Percentiles rank a stretch among this genome's conserved stretches.
These are phyloP conservation scores for Pichia paraexigua DNA, from an alignment of 805 yeast genomes.

Conservation along the genomic window DNA sequence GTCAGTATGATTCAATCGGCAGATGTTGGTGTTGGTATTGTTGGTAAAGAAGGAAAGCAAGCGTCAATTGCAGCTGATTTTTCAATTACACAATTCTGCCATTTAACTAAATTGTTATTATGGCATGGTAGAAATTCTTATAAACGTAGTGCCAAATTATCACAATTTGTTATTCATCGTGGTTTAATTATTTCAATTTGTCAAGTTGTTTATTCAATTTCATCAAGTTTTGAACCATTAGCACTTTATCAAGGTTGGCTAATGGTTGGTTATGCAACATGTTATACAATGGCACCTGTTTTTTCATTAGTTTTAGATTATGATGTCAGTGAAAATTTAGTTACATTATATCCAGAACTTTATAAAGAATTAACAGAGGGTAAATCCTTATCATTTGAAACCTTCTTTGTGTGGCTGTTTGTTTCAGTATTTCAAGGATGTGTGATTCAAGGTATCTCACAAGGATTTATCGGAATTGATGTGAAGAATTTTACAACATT, in stretches of 20 bases:
- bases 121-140: slow-evolving; percentile 99
- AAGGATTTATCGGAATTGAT: slow-evolving; percentile 59
- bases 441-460: slow-evolving; percentile 77
- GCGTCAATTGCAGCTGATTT: slow-evolving; percentile 97
- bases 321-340: slow-evolving; percentile 84
- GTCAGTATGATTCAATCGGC: slow-evolving; percentile 99
- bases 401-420: slow-evolving; percentile 86
- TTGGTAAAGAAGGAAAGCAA: slow-evolving; percentile 97
- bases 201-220: slow-evolving; percentile 85
- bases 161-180: slow-evolving; percentile 94
- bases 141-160: slow-evolving; percentile 88
- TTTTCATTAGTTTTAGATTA: slow-evolving; percentile 85
- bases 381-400: slow-evolving; percentile 72
- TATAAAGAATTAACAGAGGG: slow-evolving; percentile 90
- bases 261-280: slow-evolving; percentile 97
- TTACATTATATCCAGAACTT: slow-evolving; percentile 87
- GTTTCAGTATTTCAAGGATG: slow-evolving; percentile 89
- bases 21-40: slow-evolving; percentile 98
- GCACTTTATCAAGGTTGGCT: slow-evolving; percentile 94
- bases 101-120: slow-evolving; percentile 71
- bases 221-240: slow-evolving; percentile 84
- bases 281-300: slow-evolving; percentile 97
- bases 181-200: slow-evolving; percentile 91
- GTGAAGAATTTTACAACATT: slow-evolving; percentile 49
- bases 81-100: slow-evolving; percentile 86